Conservation (phyloP, 2,329 filamentous ascomycete genomes). For the Paraconiothyrium brasiliense region DNA sequence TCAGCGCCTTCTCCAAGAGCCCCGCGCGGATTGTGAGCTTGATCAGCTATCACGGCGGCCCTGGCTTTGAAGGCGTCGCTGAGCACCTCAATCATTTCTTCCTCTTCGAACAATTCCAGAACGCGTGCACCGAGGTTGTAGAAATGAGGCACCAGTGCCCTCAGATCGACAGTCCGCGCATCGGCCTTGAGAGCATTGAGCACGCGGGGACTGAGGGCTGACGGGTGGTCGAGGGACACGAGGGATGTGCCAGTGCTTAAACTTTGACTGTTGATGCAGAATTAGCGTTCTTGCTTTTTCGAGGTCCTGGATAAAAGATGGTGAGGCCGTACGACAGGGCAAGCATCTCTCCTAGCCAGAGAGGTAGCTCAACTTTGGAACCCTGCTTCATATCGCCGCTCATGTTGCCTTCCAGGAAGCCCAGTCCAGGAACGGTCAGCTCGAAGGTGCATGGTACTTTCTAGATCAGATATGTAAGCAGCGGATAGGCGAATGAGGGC, state of each 20-base stretch:
- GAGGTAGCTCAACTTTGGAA: constrained; percentile 81
- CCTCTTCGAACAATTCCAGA: constrained; percentile 90
- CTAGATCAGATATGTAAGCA: constrained; percentile 54
- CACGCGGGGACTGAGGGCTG: constrained; percentile 79
- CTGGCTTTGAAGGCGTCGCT: constrained; percentile 76
- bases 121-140: constrained; percentile 87
- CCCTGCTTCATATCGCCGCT: constrained; percentile 77
- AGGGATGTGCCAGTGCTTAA: constrained; percentile 46
- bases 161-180: constrained; percentile 82
- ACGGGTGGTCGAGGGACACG: constrained; percentile 81
- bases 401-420: constrained; percentile 87
- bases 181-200: constrained; percentile 92
- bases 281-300: neutral
- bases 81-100: constrained; percentile 74
- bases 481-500: neutral
- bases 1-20: constrained; percentile 74
- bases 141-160: constrained; percentile 85
- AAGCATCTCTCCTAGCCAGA: constrained; percentile 96
- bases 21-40: constrained; percentile 84
- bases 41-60: constrained; percentile 83
- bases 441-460: constrained; percentile 98
- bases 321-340: constrained; percentile 67
- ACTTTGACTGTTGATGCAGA: constrained; percentile 34
- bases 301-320: neutral
- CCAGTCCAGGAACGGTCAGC: constrained; percentile 84